Conservation (phyloP, 164 flowering plant genomes). For the Aristolochia contorta region DNA sequence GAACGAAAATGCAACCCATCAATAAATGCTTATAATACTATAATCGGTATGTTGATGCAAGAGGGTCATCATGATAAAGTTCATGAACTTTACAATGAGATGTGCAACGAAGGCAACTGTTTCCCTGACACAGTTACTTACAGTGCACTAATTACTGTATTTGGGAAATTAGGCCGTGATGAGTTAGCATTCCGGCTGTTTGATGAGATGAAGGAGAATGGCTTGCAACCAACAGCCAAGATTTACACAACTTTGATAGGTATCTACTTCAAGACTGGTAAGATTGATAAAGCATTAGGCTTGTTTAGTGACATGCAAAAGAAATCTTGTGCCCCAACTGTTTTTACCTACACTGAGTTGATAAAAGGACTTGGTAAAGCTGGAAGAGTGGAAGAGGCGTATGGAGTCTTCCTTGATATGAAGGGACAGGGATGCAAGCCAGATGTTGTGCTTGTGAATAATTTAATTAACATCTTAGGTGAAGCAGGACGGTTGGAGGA, state of each 20-base stretch:
- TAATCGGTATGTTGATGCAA: conserved; percentile 73
- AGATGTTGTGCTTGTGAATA: conserved; percentile 81
- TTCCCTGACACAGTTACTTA: conserved; percentile 77
- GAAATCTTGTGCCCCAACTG: conserved; percentile 51
- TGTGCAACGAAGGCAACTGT: conserved; percentile 76
- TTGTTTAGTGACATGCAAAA: conserved; percentile 60
- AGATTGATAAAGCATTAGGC: conserved; percentile 50
- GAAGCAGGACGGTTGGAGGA: conserved; percentile 53
- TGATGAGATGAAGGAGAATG: conserved; percentile 86
- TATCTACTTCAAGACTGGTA: conserved; percentile 53
- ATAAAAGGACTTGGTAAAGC: conserved; percentile 77
- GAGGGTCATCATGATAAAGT: conserved; percentile 78
- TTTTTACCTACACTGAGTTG: conserved; percentile 84
- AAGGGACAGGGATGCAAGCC: conserved; percentile 55
- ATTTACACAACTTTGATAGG: conserved; percentile 71
- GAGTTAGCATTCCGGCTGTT: conserved; percentile 72
- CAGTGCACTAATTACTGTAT: conserved; percentile 58
- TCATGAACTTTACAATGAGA: conserved; percentile 79
- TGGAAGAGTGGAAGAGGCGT: conserved; percentile 80
- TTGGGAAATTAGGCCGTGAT: conserved; percentile 56
- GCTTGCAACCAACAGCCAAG: conserved; percentile 66
- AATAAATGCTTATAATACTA: conserved; percentile 48
- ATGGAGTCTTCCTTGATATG: conserved; percentile 43
- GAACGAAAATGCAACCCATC: conserved; percentile 65
- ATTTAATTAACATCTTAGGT: conserved; percentile 65